Conservation (phyloP, 2,329 filamentous ascomycete species). For the Gyromitra esculenta region DNA sequence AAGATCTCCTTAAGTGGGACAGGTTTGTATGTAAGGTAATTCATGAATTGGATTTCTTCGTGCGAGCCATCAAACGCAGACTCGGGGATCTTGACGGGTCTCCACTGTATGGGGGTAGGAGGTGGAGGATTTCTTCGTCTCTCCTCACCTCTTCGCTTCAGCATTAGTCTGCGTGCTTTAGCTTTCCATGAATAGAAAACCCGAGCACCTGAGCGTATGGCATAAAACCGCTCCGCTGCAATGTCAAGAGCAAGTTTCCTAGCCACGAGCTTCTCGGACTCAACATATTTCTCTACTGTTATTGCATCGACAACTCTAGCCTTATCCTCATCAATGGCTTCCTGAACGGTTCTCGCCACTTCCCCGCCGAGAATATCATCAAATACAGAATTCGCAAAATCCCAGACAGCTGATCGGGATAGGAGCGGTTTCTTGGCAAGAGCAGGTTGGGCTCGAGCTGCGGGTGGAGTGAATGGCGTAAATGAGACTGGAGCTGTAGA, state of each 20-base stretch:
- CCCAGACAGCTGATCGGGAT: slow-evolving; percentile 37
- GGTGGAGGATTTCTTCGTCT: slow-evolving; percentile 40
- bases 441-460: not conserved
- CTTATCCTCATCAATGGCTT: slow-evolving; percentile 33
- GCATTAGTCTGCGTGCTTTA: slow-evolving; percentile 39
- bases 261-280: slow-evolving; percentile 37
- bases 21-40: slow-evolving; percentile 36
- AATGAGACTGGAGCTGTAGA: not conserved
- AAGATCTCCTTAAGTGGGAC: slow-evolving; percentile 49
- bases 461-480: not conserved
- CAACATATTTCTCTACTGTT: slow-evolving; percentile 35
- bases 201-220: slow-evolving; percentile 31
- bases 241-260: slow-evolving; percentile 41
- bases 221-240: slow-evolving; percentile 42
- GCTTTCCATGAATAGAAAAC: slow-evolving; percentile 43
- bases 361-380: slow-evolving; percentile 37
- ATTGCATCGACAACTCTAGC: slow-evolving; percentile 16
- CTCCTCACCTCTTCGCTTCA: slow-evolving; percentile 39
- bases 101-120: slow-evolving; percentile 44
- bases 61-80: slow-evolving; percentile 29
- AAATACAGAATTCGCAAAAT: slow-evolving; percentile 44
- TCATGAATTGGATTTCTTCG: slow-evolving; percentile 35
- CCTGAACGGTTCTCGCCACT: slow-evolving; percentile 30
- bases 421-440: slow-evolving; percentile 25
- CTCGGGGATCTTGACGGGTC: slow-evolving; percentile 48